Evolutionary conservation across 2,329 filamentous ascomycete species (phyloP), one percentile per base, ranked within the genome.

Genomic region (Harringtonia lauricola): DNA sequence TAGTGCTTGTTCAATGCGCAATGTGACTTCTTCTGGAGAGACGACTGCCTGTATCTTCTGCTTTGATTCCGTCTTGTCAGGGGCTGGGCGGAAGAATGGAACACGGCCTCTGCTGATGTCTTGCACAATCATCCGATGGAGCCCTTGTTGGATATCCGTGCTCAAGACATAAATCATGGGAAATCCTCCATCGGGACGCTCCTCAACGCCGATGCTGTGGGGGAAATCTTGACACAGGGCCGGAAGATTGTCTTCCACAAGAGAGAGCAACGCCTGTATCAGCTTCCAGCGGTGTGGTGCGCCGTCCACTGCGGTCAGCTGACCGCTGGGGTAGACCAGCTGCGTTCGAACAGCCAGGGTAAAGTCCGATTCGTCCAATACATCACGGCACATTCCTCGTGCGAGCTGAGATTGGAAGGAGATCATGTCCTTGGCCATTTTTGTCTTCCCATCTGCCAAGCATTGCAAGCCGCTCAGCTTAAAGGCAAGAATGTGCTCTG

Each of bases 401-500:
- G 71, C 60, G 7, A 83, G 54, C 62, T 70, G 75, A 0, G 55
- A 46, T 24, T 81, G 73, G 0, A 66, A 64, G 0, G 57, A 54
- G 2, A 80, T 59, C 67, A 83, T 74, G 1, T 50, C 52, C 3
- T 12, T 9, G 0, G 50, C 54, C 0, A 72, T 70, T 29, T 70
- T 59, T 0, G 55, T 42, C 0, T 64, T 43, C 12, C 57, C 56
- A 38, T 80, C 71, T 0, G 68, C 66, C 0, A 82, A 54, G 2
- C 67, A 65, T 49, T 83, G 76, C 1, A 76, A 53, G 0, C 76
- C 76, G 46, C 76, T 78, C 2, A 84, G 62, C 51, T 72, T 74
- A 56, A 81, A 82, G 0, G 80, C 84, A 7, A 85, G 59, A 1
- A 79, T 62, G 47, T 84, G 75, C 43, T 83, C 80, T 0, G 80